Evolutionary conservation across 306 rosid genomes (phyloP).

Genomic region (Lathyrus sativus): DNA sequence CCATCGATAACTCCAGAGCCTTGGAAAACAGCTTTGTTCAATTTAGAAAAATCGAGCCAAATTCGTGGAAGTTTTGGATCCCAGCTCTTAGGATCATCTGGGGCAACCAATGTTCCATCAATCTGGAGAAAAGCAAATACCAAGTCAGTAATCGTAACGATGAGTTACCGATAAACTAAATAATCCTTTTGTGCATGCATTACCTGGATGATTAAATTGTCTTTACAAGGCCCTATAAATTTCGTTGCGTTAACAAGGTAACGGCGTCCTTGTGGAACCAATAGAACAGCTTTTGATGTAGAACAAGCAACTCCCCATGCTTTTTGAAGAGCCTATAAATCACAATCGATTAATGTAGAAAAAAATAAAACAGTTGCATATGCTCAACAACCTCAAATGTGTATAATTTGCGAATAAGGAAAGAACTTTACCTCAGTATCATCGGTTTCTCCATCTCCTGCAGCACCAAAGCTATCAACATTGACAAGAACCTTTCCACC

Average conservation of each 20-base stretch:
- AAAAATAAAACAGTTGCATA: conserved; percentile 20
- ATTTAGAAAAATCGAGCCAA: conserved; percentile 80
- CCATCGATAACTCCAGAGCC: conserved; percentile 91
- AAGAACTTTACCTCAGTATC: conserved; percentile 68
- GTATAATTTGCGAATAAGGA: conserved; percentile 5
- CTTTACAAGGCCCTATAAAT: conserved; percentile 83
- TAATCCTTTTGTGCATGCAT: neutral
- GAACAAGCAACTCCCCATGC: conserved; percentile 89
- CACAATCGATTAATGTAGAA: conserved; percentile 46
- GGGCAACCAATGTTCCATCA: conserved; percentile 91
- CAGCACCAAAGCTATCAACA: conserved; percentile 88
- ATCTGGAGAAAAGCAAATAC: conserved; percentile 53
- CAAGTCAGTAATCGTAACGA: conserved; percentile 18
- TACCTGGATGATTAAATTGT: conserved; percentile 73
- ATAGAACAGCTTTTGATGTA: conserved; percentile 68
- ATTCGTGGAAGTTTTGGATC: conserved; percentile 61
- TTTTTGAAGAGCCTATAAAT: conserved; percentile 68
- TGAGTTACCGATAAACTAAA: conserved; percentile 5
- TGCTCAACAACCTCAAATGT: conserved; percentile 17
- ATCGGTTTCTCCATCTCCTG: conserved; percentile 83
- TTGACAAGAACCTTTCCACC: conserved; percentile 91
- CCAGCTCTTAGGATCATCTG: conserved; percentile 83
- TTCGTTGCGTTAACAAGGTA: conserved; percentile 85
- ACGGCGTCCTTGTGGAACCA: conserved; percentile 71
- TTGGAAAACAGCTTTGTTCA: conserved; percentile 68